phyloP scores from a whole-genome alignment of 345 rosid genomes.

The Eucalyptus marginata region DNA sequence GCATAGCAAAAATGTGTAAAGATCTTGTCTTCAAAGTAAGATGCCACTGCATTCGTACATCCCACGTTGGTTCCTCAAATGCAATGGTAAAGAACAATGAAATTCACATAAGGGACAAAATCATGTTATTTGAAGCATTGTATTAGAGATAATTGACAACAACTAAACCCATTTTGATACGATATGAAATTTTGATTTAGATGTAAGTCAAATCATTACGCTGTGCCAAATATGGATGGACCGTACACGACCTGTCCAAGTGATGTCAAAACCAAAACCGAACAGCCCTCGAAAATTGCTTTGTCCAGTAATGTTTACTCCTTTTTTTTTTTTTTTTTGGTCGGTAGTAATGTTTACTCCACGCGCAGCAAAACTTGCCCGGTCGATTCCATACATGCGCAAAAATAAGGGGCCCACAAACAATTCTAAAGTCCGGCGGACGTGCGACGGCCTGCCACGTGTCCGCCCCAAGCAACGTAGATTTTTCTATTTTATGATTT shows the following conservation, averaged over 20 bases:
- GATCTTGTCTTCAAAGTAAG: background rate
- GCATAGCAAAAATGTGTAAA: background rate
- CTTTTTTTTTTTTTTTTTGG: too few species aligned
- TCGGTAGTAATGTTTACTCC: background rate
- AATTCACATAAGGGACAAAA: background rate
- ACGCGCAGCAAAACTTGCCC: background rate
- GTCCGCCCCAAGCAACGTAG: background rate
- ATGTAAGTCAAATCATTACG: background rate
- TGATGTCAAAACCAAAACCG: background rate
- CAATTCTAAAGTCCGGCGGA: background rate
- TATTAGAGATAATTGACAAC: too few species aligned
- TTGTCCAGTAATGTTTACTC: background rate
- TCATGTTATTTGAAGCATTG: too few species aligned
- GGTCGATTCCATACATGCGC: background rate
- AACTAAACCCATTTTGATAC: rapidly evolving
- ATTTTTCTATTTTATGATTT: background rate
- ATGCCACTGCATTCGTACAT: background rate
- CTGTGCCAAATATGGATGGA: background rate
- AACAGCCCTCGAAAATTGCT: background rate
- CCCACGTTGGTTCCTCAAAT: background rate
- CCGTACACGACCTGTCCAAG: background rate
- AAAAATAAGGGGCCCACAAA: background rate
- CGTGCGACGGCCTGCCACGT: background rate
- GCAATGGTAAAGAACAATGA: background rate
- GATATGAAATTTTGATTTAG: background rate